A percentile compares a stretch with the other conserved stretches of the same genome.
Conservation (phyloP, 179 eudicot species). For the Actinidia arguta region DNA sequence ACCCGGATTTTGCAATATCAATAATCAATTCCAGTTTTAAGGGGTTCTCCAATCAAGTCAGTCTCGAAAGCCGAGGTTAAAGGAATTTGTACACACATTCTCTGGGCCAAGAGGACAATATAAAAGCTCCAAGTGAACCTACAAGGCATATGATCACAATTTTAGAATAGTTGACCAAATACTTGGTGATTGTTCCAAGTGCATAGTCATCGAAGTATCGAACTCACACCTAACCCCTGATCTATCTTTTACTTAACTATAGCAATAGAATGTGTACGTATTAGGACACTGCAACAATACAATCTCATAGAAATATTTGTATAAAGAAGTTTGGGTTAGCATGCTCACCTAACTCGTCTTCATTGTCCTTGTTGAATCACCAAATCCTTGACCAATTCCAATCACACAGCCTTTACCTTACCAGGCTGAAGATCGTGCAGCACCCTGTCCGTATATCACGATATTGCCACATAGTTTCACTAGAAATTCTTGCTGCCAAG, state of each 20-base stretch:
- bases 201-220: too few relatives aligned
- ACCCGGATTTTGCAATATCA: too few relatives aligned
- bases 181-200: too few relatives aligned
- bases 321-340: background rate
- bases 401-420: conserved; percentile 65
- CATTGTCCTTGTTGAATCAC: conserved; percentile 61
- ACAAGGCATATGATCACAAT: too few relatives aligned
- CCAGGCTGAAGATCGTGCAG: conserved; percentile 65
- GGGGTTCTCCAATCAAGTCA: too few relatives aligned
- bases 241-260: too few relatives aligned
- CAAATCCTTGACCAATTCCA: conserved; percentile 70
- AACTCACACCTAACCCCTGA: too few relatives aligned
- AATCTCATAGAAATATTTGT: background rate
- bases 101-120: conserved; percentile 80
- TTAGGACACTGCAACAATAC: background rate
- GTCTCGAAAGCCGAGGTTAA: too few relatives aligned
- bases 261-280: too few relatives aligned
- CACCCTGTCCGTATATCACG: conserved; percentile 56
- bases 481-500: conserved; percentile 59
- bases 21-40: too few relatives aligned
- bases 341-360: conserved; percentile 61
- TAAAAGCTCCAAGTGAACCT: conserved; percentile 90
- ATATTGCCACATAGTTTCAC: conserved; percentile 62
- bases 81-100: too few relatives aligned
- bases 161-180: too few relatives aligned